Base-by-base conservation (phyloP, 257 asterid species). In the Echites panduratus region DNA sequence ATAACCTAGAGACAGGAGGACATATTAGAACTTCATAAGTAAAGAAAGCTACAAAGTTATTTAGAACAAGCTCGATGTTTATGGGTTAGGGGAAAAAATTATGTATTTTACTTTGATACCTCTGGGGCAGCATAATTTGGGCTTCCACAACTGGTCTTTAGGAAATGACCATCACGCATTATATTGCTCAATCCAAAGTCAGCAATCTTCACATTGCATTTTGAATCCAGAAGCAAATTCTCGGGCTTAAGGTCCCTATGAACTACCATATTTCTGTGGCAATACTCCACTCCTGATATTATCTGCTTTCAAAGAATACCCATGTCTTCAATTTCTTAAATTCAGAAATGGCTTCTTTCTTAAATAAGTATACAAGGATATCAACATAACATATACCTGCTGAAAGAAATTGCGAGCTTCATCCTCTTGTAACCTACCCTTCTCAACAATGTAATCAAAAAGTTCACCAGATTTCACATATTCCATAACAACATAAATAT, bases 61-160 rank as follows among this genome's bases (percentile, higher is more conserved):
- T 22, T 5, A 47, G 41, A 40, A 35, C 29, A 48, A 24, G 41
- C 14, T 27, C n/a, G 16, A 45, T 12, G 61, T 27, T 71, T 67
- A 16, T 11, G 20, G 52, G 66, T 73, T 48, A 12, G 17, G 26
- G 1, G 56, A 44, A 73, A 32, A 50, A 80, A 29, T 1, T 44
- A 8, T 26, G 9, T 20, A 48, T 43, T 74, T 68, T 12, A 52
- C 26, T 47, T 54, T 22, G 56, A 40, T 83, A 90, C 98, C 95
- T 93, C 98, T 9, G 98, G 97, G 67, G 98, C 97, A 76, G 98
- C 98, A 56, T 90, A 93, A 79, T 90, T 93, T 71, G 98, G 98
- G 81, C 98, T 93, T 71, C 98, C 98, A 72, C 98, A 93, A 68
- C 97, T 89, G 79, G 97, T 93, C 86, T 90, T 93, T 79, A 93